These are phyloP conservation scores for Aureobasidium mangrovei DNA, from an alignment of 2,329 filamentous ascomycete species.

Conservation along the genomic window DNA sequence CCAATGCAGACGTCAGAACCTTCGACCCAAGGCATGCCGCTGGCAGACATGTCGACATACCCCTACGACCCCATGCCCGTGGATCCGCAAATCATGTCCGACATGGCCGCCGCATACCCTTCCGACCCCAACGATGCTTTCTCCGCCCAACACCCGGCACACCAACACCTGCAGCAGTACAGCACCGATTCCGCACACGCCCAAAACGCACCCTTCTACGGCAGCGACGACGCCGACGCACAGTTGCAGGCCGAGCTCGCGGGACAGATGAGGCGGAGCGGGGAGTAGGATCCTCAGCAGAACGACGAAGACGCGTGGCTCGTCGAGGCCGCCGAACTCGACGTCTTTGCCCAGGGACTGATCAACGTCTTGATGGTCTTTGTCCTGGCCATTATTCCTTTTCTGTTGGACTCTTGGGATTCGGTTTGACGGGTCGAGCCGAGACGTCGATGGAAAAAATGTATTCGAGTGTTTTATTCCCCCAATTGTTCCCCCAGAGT, in stretches of 20 bases:
- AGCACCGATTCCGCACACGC: not conserved
- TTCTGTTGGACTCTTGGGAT: too few relatives aligned
- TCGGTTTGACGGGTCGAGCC: too few relatives aligned
- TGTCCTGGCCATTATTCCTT: too few relatives aligned
- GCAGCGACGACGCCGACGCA: conserved; percentile 18
- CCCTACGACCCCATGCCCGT: conserved; percentile 47
- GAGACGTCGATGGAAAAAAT: too few relatives aligned
- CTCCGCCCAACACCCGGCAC: not conserved
- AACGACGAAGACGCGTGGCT: too few relatives aligned
- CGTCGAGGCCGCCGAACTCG: too few relatives aligned
- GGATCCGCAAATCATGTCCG: conserved; percentile 52
- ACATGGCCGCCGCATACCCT: conserved; percentile 18
- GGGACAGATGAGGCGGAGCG: conserved; percentile 16
- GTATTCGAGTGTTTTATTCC: too few relatives aligned
- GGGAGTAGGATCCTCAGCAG: too few relatives aligned
- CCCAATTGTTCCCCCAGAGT: too few relatives aligned
- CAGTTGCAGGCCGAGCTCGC: conserved; percentile 19
- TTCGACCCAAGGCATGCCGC: conserved; percentile 21
- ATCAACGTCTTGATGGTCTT: too few relatives aligned
- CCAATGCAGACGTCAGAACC: conserved; percentile 23
- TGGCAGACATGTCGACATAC: conserved; percentile 34
- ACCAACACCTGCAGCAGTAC: not conserved
- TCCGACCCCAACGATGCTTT: not conserved
- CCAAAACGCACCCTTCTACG: not conserved
- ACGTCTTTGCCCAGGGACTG: too few relatives aligned